Conservation (phyloP, 129 eudicot species). For the Chrysanthemum lavandulifolium region DNA sequence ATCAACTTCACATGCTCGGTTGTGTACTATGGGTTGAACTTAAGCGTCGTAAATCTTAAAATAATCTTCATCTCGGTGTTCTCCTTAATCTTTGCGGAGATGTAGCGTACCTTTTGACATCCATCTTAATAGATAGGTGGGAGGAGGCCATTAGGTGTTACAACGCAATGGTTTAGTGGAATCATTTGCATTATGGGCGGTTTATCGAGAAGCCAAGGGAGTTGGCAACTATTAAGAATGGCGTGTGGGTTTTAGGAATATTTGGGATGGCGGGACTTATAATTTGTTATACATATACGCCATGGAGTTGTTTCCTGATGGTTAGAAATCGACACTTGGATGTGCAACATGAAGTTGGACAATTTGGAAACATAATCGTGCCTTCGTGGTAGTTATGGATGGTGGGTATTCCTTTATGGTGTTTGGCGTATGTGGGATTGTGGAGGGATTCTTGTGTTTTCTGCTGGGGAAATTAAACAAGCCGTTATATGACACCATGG, state of each 20-base stretch:
- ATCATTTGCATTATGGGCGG: conserved; percentile 57
- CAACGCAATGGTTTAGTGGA: conserved; percentile 88
- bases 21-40: conserved; percentile 74
- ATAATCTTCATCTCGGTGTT: conserved; percentile 72
- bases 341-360: conserved; percentile 64
- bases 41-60: conserved; percentile 78
- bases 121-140: conserved; percentile 67
- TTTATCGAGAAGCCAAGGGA: conserved; percentile 39
- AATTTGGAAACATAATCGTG: conserved; percentile 70
- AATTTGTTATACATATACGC: conserved; percentile 73
- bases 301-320: conserved; percentile 86
- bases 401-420: conserved; percentile 52
- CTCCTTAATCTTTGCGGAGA: conserved; percentile 66
- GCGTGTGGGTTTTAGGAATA: conserved; percentile 77
- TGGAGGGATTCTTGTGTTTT: conserved; percentile 71
- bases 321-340: conserved; percentile 79
- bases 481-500: conserved; percentile 80
- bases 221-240: conserved; percentile 53
- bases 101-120: conserved; percentile 73
- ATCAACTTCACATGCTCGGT: conserved; percentile 64
- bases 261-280: conserved; percentile 92
- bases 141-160: conserved; percentile 74
- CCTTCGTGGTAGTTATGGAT: conserved; percentile 76
- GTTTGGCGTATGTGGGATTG: conserved; percentile 71
- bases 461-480: conserved; percentile 69